Evolutionary conservation across 768 basidiomycete genomes (phyloP).

Genomic region (Tubosaeta sp.): DNA sequence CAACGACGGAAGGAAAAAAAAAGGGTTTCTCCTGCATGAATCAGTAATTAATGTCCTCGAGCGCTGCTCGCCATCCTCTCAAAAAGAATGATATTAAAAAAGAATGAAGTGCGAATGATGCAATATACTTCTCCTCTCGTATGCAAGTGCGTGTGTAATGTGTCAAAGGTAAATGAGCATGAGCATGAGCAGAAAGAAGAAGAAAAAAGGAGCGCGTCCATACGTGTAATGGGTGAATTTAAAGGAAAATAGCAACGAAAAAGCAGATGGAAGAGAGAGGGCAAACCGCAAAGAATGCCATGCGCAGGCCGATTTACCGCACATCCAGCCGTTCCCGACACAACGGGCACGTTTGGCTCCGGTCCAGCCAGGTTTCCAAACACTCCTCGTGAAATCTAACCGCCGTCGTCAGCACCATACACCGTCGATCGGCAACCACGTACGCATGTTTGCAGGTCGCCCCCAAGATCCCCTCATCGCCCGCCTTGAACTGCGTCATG

Average conservation of each 20-base stretch:
- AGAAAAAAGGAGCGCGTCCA: constrained; percentile 12
- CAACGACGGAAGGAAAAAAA: constrained; percentile 5
- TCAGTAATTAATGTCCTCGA: background rate
- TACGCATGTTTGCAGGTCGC: constrained; percentile 58
- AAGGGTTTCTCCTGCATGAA: background rate
- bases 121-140: constrained; percentile 7
- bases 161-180: constrained; percentile 4
- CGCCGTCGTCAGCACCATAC: background rate
- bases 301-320: constrained; percentile 7
- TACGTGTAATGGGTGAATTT: constrained; percentile 6
- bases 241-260: background rate
- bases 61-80: constrained; percentile 7
- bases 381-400: constrained; percentile 59
- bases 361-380: constrained; percentile 56
- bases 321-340: constrained; percentile 48
- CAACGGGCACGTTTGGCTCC: constrained; percentile 59
- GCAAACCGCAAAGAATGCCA: background rate
- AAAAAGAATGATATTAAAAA: constrained; percentile 28
- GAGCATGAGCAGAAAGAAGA: background rate
- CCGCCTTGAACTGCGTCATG: constrained; percentile 61
- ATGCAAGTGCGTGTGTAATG: background rate
- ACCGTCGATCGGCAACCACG: background rate
- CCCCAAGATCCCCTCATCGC: constrained; percentile 52
- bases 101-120: constrained; percentile 20
- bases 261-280: background rate